A percentile compares a stretch with the other conserved stretches of the same genome.
phyloP scores from a whole-genome alignment of 306 rosid genomes.

The Malus domestica region DNA sequence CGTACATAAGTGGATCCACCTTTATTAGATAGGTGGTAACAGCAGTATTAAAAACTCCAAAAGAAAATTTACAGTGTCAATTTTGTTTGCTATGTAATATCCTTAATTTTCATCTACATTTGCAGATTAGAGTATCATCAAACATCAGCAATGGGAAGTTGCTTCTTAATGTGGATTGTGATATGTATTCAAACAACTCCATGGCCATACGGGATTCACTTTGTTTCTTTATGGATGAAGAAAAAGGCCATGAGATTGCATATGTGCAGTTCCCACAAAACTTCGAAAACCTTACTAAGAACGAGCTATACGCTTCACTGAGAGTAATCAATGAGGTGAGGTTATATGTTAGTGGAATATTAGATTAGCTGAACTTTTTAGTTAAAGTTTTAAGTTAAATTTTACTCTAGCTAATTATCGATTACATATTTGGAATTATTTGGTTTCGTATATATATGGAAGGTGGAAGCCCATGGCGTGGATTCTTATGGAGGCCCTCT shows the following conservation, averaged over 20 bases:
- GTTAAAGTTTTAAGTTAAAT: neutral
- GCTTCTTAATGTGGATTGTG: conserved; percentile 75
- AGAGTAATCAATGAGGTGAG: conserved; percentile 28
- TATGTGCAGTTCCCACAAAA: conserved; percentile 62
- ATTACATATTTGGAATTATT: neutral
- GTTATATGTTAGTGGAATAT: too few species aligned
- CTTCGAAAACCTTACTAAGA: conserved; percentile 49
- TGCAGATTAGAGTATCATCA: conserved; percentile 78
- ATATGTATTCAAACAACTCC: conserved; percentile 73
- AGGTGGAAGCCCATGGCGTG: conserved; percentile 55
- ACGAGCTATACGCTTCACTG: conserved; percentile 47
- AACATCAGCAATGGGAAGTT: conserved; percentile 64
- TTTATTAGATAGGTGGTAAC: too few species aligned
- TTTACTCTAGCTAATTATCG: neutral
- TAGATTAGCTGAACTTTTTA: neutral
- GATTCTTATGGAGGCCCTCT: conserved; percentile 69
- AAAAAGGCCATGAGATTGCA: conserved; percentile 62
- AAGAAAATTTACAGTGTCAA: too few species aligned
- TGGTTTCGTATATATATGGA: neutral
- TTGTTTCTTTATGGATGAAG: conserved; percentile 76
- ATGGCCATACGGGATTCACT: conserved; percentile 59
- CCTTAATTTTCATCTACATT: too few species aligned
- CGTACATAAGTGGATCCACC: too few species aligned
- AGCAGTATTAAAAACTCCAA: too few species aligned
- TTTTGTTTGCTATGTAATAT: too few species aligned